These are phyloP conservation scores for Pestalotiopsis sp. DNA, from an alignment of 2,329 filamentous ascomycete species.

Conservation along the genomic window DNA sequence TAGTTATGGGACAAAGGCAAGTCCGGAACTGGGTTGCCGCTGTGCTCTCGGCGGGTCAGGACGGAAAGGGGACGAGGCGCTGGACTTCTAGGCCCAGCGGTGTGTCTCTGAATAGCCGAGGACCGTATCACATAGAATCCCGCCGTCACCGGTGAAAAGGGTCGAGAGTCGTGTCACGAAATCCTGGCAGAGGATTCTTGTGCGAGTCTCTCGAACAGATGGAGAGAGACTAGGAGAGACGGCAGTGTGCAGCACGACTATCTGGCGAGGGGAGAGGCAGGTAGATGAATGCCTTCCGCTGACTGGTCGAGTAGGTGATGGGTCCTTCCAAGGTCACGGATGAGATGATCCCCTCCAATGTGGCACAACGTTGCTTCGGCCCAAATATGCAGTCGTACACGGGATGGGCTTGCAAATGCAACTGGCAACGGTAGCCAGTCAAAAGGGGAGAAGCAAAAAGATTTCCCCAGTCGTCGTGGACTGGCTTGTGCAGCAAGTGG, in stretches of 20 bases:
- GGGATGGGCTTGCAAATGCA: conserved; percentile 24
- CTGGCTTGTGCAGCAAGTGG: conserved; percentile 3
- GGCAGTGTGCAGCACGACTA: conserved; percentile 23
- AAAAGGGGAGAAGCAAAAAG: conserved; percentile 15
- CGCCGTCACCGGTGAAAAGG: conserved; percentile 38
- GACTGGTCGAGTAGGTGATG: conserved; percentile 17
- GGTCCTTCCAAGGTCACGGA: conserved; percentile 20
- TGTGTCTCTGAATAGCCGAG: conserved; percentile 40
- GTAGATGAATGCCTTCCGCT: conserved; percentile 12
- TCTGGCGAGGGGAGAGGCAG: conserved; percentile 11
- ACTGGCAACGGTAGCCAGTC: conserved; percentile 25
- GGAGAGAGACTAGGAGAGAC: conserved; percentile 21
- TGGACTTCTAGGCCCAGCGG: conserved; percentile 31
- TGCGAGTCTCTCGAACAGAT: conserved; percentile 26
- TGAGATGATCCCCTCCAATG: conserved; percentile 18
- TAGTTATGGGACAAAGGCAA: conserved; percentile 25
- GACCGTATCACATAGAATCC: conserved; percentile 41
- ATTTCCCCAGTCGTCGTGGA: conserved; percentile 9
- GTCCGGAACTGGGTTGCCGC: conserved; percentile 30
- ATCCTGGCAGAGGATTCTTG: conserved; percentile 30
- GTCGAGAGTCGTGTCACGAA: conserved; percentile 34
- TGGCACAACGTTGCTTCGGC: conserved; percentile 27
- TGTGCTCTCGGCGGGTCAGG: conserved; percentile 30
- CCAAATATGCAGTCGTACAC: conserved; percentile 26
- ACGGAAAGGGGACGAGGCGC: conserved; percentile 26